Evolutionary conservation across 2,329 filamentous ascomycete genomes (phyloP).

Genomic region (Fusarium decemcellulare): DNA sequence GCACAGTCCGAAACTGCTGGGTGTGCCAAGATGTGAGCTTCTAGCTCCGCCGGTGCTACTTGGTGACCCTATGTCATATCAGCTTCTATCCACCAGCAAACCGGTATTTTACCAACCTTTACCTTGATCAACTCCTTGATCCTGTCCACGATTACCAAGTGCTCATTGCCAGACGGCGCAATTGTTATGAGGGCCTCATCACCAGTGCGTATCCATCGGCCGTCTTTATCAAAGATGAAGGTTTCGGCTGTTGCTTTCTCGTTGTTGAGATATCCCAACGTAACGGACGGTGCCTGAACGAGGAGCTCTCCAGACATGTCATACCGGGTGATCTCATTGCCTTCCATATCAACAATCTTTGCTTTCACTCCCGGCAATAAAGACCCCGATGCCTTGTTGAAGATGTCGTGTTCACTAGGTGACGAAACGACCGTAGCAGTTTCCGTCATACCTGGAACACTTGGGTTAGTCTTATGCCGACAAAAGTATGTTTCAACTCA

Average conservation of each 20-base stretch:
- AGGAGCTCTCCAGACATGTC: slow-evolving; percentile 85
- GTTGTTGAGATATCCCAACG: slow-evolving; percentile 89
- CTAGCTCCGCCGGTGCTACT: slow-evolving; percentile 84
- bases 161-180: slow-evolving; percentile 77
- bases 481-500: slow-evolving; percentile 53
- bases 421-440: slow-evolving; percentile 24
- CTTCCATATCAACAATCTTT: slow-evolving; percentile 76
- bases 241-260: slow-evolving; percentile 85
- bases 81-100: neutral
- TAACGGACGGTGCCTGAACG: slow-evolving; percentile 83
- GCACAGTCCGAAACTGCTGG: slow-evolving; percentile 80
- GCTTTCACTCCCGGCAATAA: slow-evolving; percentile 74
- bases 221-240: slow-evolving; percentile 71
- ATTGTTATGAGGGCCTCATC: slow-evolving; percentile 83
- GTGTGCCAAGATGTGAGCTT: slow-evolving; percentile 81
- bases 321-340: slow-evolving; percentile 76
- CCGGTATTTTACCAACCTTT: slow-evolving; percentile 65
- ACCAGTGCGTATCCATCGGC: slow-evolving; percentile 85
- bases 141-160: slow-evolving; percentile 87
- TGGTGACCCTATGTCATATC: slow-evolving; percentile 71
- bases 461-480: slow-evolving; percentile 49
- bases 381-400: slow-evolving; percentile 77
- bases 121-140: slow-evolving; percentile 81
- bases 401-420: slow-evolving; percentile 71
- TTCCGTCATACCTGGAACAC: slow-evolving; percentile 48